Evolutionary conservation across 345 rosid species (phyloP).

Genomic region (Trapa incisa): DNA sequence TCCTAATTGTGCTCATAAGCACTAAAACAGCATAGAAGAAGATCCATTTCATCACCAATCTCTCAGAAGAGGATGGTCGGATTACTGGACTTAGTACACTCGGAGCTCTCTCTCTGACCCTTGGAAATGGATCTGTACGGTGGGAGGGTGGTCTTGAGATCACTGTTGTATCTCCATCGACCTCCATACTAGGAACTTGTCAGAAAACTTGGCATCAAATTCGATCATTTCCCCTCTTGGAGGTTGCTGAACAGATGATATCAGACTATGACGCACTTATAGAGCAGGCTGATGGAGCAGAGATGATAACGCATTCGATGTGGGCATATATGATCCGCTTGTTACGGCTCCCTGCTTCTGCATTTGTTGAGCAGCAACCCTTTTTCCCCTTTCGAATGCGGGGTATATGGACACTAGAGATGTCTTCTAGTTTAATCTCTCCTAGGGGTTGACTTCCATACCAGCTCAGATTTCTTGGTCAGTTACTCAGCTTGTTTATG

Average conservation of each 20-base stretch:
- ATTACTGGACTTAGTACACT: too few relatives aligned
- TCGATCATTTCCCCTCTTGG: conserved; percentile 19
- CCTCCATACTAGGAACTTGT: too few relatives aligned
- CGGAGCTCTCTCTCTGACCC: too few relatives aligned
- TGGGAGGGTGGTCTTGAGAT: too few relatives aligned
- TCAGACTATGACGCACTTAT: conserved; percentile 5
- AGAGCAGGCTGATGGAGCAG: conserved; percentile 19
- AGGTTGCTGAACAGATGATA: conserved; percentile 10
- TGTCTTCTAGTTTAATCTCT: too few relatives aligned
- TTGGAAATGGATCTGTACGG: too few relatives aligned
- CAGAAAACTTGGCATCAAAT: conserved; percentile 25
- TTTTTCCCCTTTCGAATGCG: not conserved
- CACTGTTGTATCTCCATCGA: too few relatives aligned
- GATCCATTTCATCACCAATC: too few relatives aligned
- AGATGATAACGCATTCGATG: conserved; percentile 22
- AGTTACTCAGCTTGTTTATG: not conserved
- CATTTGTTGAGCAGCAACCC: conserved; percentile 13
- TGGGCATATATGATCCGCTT: conserved; percentile 21
- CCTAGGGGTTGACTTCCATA: not conserved
- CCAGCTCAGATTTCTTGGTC: not conserved
- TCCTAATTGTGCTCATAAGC: conserved; percentile 21
- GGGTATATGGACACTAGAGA: not conserved
- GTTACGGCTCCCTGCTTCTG: conserved; percentile 17
- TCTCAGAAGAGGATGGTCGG: too few relatives aligned
- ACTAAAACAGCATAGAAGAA: conserved; percentile 43